Conservation (phyloP, 441 rosid genomes). For the Adansonia rubrostipa region DNA sequence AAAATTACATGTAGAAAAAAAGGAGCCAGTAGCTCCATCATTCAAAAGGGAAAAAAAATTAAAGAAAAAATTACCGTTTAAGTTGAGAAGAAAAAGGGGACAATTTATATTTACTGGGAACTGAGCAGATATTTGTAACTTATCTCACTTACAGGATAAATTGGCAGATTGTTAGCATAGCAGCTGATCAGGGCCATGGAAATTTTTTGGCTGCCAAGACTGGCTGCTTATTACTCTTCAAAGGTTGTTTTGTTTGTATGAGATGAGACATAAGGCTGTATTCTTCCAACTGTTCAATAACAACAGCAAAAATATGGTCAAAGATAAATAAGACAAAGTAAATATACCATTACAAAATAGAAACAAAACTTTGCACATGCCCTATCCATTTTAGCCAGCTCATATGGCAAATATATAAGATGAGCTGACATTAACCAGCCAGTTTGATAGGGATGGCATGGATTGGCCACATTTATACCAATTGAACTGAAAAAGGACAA, state of each 20-base stretch:
- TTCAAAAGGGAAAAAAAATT: constrained; percentile 13
- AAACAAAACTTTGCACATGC: constrained; percentile 7
- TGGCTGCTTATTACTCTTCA: constrained; percentile 35
- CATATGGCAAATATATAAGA: not conserved
- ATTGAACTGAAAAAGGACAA: constrained; percentile 21
- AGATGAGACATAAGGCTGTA: constrained; percentile 74
- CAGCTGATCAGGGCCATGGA: constrained; percentile 34
- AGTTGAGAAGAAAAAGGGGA: not conserved
- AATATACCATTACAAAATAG: not conserved
- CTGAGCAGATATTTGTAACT: constrained; percentile 14
- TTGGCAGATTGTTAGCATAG: constrained; percentile 38
- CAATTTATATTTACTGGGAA: constrained; percentile 45
- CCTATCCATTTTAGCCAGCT: constrained; percentile 17
- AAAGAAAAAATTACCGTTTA: constrained; percentile 8
- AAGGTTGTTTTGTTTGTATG: constrained; percentile 56
- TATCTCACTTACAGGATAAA: constrained; percentile 27
- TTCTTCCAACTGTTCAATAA: constrained; percentile 62
- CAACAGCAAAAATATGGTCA: constrained; percentile 23
- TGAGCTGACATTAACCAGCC: constrained; percentile 12
- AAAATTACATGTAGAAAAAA: constrained; percentile 24
- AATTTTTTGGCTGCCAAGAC: constrained; percentile 26
- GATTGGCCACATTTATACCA: not conserved
- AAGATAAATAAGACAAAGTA: not conserved
- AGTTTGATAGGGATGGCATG: constrained; percentile 12
- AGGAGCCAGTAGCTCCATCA: constrained; percentile 28